Evolutionary conservation across 805 yeast genomes (phyloP), one percentile per base, ranked within the genome.

Genomic region (Hanseniaspora vineae): DNA sequence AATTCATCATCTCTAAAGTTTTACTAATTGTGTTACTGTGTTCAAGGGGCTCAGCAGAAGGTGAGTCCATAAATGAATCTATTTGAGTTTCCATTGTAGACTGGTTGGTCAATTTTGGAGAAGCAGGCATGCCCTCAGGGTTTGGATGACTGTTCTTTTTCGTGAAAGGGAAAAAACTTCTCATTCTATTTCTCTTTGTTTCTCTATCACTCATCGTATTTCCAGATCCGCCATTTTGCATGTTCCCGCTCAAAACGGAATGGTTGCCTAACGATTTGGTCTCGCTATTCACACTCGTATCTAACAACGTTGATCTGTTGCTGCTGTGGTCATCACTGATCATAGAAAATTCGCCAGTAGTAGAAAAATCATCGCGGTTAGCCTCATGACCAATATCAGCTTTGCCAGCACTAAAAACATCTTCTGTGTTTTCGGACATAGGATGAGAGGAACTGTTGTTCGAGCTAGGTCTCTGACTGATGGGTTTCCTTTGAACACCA

Each of bases 141-240:
- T 47, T 31, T 5, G 32, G 45, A 47, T 29, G 42, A 44, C 23
- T 49, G 52, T 20, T 39, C 5, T 14, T 52, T 50, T 66, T 68
- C 45, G 74, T 66, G 60, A 80, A 78, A 9, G 84, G 78, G 58
- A 80, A 80, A 31, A 78, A 66, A 50, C 79, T 75, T 59, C 81
- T 67, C 68, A 76, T 80, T 56, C 74, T 76, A 42, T 59, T 60
- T 50, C 66, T 71, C 57, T 70, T 76, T 2, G 57, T 54, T 29
- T 74, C 79, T 44, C 64, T 67, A 12, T 59, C 64, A 31, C 55
- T 56, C 12, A 58, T 60, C 3, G 45, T 35, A 14, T 49, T 14
- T 9, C 52, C 56, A 29, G 44, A 46, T 3, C 39, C 44, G 10
- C 50, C 52, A 42, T 50, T 45, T 14, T 57, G 51, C 17, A 55